Conservation (phyloP, 805 yeast species). For the Priceomyces fermenticarens region DNA sequence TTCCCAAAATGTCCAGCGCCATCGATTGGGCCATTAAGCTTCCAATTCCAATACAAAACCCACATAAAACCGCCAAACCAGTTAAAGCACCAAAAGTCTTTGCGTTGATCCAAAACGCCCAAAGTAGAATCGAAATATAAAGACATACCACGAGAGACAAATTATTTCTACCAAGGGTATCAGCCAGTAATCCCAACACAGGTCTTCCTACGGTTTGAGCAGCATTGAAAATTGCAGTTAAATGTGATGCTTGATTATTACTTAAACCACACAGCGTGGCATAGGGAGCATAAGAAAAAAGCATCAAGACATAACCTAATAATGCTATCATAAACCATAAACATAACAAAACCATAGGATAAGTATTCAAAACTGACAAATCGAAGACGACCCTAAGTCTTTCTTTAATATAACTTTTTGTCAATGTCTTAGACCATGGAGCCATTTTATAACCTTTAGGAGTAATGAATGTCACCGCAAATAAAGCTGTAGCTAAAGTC, state of each 20-base stretch:
- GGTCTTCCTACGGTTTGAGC: slow-evolving; percentile 51
- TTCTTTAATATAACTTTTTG: slow-evolving; percentile 13
- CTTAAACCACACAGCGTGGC: slow-evolving; percentile 44
- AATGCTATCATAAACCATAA: slow-evolving; percentile 36
- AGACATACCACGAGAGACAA: slow-evolving; percentile 19
- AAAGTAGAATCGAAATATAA: slow-evolving; percentile 21
- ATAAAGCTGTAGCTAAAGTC: slow-evolving; percentile 24
- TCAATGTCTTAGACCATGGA: slow-evolving; percentile 21
- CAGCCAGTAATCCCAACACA: slow-evolving; percentile 45
- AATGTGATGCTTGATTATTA: slow-evolving; percentile 25
- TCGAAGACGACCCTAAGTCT: slow-evolving; percentile 36
- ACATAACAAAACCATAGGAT: slow-evolving; percentile 21
- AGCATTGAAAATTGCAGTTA: slow-evolving; percentile 38
- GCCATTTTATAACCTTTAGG: slow-evolving; percentile 39
- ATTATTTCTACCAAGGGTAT: slow-evolving; percentile 46
- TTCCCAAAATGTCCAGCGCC: slow-evolving; percentile 21
- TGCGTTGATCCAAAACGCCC: slow-evolving; percentile 40
- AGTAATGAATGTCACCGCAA: slow-evolving; percentile 42
- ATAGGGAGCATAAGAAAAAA: slow-evolving; percentile 38
- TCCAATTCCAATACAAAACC: slow-evolving; percentile 30
- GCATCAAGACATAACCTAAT: slow-evolving; percentile 34
- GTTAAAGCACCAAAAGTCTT: slow-evolving; percentile 26
- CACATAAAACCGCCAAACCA: slow-evolving; percentile 27
- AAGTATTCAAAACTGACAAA: slow-evolving; percentile 20
- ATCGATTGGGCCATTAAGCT: slow-evolving; percentile 22